Evolutionary conservation across 257 asterid genomes (phyloP), one percentile per base, ranked within the genome.

Genomic region (Solanum bulbocastanum): DNA sequence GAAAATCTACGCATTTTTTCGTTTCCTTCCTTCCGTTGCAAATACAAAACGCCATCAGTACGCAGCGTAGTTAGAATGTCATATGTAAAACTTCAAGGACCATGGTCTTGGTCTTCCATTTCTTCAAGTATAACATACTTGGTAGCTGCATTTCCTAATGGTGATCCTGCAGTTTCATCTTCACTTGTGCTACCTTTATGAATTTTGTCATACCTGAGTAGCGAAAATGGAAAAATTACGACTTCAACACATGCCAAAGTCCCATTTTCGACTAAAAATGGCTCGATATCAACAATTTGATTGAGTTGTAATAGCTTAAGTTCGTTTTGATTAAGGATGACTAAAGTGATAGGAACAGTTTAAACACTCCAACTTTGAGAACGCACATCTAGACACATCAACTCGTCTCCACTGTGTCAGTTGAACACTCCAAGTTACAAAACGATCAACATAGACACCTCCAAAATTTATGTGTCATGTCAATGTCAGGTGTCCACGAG

Each of bases 121-220:
- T 96, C 98, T 73, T 94, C 98, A 33, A 96, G 98, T 36, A 96
- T 94, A 88, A 93, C 97, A 87, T 96, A 96, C 89, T 93, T 95
- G 15, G 97, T 90, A 76, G 93, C 69, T 35, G 90, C 84, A 87
- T 83, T 89, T 35, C 83, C 91, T 10, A 83, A 74, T 9, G 91
- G 74, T 18, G 93, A 79, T 18, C 83, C 90, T 32, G 33, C 33
- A 62, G 35, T 68, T 71, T 86, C 92, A 60, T 87, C 93, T 81
- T 73, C 92, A 58, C 90, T 76, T 37, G 81, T 75, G 87, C 90
- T 94, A 15, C 95, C 98, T 74, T 89, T 93, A 40, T 92, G 95
- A 86, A 96, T 93, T 93, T 93, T 95, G 68, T 89, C 79, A 78
- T 95, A 95, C 90, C 99, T 96, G 93, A 62, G 72, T 23, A 71